Conservation (phyloP, 192 early-diverging fungal genomes). For the Rhizophlyctis rosea region DNA sequence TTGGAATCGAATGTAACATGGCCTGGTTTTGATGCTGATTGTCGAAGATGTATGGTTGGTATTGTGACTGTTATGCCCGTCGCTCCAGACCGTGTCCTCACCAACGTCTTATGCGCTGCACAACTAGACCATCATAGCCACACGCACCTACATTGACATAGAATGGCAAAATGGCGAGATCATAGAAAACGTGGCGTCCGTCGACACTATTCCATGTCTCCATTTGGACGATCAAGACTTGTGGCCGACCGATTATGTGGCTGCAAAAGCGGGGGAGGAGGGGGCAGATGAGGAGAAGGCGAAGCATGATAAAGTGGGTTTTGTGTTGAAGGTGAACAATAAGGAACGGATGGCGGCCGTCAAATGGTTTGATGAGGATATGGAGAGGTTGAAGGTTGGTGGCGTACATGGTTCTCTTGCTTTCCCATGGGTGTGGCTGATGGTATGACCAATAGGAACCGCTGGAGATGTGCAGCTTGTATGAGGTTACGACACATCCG, state of each 20-base stretch:
- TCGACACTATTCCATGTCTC: not conserved
- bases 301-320: not conserved
- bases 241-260: not conserved
- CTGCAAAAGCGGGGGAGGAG: not conserved
- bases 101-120: too few species aligned
- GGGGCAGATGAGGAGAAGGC: not conserved
- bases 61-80: too few species aligned
- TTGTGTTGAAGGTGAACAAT: not conserved
- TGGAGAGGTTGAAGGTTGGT: not conserved
- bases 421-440: too few species aligned
- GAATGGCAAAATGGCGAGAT: not conserved
- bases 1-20: too few species aligned
- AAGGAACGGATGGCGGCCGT: not conserved
- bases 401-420: not conserved
- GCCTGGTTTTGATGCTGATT: too few species aligned
- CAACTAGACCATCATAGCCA: too few species aligned
- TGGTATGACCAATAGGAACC: too few species aligned
- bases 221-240: constrained; percentile 1
- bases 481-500: not conserved
- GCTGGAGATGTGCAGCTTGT: not conserved
- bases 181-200: not conserved
- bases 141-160: too few species aligned
- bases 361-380: not conserved
- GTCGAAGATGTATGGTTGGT: too few species aligned
- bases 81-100: too few species aligned